These are phyloP conservation scores for Papilionanthe hybrid DNA, from an alignment of 116 monocot genomes.

Conservation along the genomic window DNA sequence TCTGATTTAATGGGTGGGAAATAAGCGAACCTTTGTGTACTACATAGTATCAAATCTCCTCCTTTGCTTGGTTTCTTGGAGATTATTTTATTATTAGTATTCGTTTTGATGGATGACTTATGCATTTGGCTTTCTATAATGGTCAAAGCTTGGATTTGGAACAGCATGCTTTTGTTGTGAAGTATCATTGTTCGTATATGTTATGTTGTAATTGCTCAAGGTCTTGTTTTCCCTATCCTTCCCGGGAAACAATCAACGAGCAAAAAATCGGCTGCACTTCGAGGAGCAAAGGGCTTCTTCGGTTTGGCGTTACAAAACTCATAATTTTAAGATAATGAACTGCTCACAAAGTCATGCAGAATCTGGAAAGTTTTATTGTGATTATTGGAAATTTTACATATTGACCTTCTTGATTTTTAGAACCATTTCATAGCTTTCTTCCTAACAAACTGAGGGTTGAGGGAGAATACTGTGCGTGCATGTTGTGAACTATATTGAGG, in stretches of 20 bases:
- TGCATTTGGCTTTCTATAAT: background rate
- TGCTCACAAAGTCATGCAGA: background rate
- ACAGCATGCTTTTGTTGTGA: background rate
- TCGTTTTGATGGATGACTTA: background rate
- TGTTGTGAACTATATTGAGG: background rate
- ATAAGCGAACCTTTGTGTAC: background rate
- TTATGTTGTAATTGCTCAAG: background rate
- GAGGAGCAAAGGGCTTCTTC: background rate
- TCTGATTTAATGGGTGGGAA: slow-evolving; percentile 2
- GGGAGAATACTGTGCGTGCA: background rate
- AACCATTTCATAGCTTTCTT: background rate
- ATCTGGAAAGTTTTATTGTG: background rate
- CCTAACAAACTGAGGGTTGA: background rate
- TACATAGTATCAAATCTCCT: background rate
- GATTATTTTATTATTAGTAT: background rate
- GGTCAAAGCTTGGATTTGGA: background rate
- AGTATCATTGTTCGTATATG: background rate
- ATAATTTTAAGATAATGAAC: background rate
- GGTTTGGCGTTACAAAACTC: background rate
- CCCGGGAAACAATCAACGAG: background rate
- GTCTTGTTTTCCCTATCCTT: background rate
- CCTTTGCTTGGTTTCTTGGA: slow-evolving; percentile 4
- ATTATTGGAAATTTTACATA: background rate
- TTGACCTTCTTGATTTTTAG: background rate
- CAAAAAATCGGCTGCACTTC: background rate